Evolutionary conservation across 345 rosid genomes (phyloP), one percentile per base, ranked within the genome.

Genomic region (Gossypium arboreum): DNA sequence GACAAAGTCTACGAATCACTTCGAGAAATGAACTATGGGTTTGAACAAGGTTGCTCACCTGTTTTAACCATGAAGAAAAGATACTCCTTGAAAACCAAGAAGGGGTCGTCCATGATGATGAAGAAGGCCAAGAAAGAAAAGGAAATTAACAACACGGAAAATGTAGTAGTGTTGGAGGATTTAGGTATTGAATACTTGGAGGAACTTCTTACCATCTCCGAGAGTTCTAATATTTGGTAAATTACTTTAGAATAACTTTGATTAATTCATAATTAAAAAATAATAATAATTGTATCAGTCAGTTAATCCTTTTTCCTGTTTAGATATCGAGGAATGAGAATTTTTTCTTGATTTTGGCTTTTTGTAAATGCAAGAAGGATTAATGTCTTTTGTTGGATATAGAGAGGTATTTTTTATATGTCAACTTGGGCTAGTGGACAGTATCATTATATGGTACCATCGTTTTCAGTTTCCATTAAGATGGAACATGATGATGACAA

Each of bases 161-260:
- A 82, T 78, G 79, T 81, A 24, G 41, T 8, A 41, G 90, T 88
- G 12, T 73, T 90, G 12, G 91, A 90, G 73, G 94, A 90, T 75
- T 77, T 90, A 17, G 94, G 94, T 1, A 81, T 81, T 41, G 91
- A 86, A 7, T 90, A 86, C 45, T 78, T 90, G 76, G 94, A 90
- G 22, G 91, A 90, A 77, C 84, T 90, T 22, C 88, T 90, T 22
- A 43, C 43, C 50, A 72, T 72, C 13, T 72, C 66, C 3, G 75
- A 72, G 55, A 72, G 13, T 47, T 41, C 72, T 25, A 48, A 57
- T 39, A 22, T 63, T 4, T 68, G 57, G 72, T 68, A 48, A 68
- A 68, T 39, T 17, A 34, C 0, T 60, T 25, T 12, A 63, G 12
- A 63, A 9, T 34, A 34, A 17, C 20, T 66, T 45, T 7, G 2